Conservation (phyloP, 148 eudicot species). For the Bassia scoparia region DNA sequence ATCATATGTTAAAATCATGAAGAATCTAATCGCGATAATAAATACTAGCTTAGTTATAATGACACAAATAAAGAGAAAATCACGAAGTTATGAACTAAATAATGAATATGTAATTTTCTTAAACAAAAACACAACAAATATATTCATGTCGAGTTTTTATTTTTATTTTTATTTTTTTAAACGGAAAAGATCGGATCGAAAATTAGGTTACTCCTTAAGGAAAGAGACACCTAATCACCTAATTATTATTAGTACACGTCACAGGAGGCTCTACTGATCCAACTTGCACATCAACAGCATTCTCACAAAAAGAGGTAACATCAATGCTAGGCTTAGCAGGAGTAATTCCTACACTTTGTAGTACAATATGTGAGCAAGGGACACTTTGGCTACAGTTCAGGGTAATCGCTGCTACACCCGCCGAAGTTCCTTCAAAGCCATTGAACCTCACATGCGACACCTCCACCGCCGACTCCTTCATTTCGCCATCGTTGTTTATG, state of each 20-base stretch:
- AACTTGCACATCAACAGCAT: neutral
- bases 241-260: neutral
- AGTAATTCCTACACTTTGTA: constrained; percentile 4
- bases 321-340: neutral
- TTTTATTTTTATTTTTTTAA: too few species aligned
- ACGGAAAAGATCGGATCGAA: too few species aligned
- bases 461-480: constrained; percentile 10
- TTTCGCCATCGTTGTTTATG: neutral
- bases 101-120: too few species aligned
- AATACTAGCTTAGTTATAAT: too few species aligned
- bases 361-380: neutral
- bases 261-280: constrained; percentile 1
- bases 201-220: too few species aligned
- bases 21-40: too few species aligned
- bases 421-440: constrained; percentile 16
- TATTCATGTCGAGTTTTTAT: too few species aligned
- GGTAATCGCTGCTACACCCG: constrained; percentile 8
- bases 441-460: constrained; percentile 9
- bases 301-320: neutral
- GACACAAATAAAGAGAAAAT: too few species aligned
- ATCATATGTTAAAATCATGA: too few species aligned
- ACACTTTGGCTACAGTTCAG: constrained; percentile 15
- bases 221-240: too few species aligned
- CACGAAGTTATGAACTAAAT: too few species aligned
- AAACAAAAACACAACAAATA: too few species aligned